phyloP scores from a whole-genome alignment of 2,329 filamentous ascomycete species.

The Aspergillus sp. region DNA sequence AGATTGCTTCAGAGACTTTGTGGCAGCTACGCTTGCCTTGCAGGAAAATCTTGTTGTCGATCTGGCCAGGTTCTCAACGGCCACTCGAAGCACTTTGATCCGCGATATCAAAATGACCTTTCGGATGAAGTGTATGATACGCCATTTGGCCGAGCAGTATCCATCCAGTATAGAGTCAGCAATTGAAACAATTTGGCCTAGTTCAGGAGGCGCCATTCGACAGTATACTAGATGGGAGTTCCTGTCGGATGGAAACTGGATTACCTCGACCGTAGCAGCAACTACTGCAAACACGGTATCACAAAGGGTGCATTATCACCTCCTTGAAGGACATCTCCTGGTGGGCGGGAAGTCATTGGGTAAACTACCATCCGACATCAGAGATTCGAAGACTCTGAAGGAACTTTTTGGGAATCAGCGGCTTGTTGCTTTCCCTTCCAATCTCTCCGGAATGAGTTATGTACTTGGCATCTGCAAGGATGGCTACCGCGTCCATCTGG shows the following conservation, averaged over 20 bases:
- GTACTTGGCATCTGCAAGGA: slow-evolving; percentile 31
- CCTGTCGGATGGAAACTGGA: slow-evolving; percentile 24
- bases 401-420: slow-evolving; percentile 48
- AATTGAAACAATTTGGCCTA: slow-evolving; percentile 39
- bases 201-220: slow-evolving; percentile 14
- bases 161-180: slow-evolving; percentile 24
- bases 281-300: slow-evolving; percentile 18
- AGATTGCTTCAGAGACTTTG: slow-evolving; percentile 20
- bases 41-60: slow-evolving; percentile 42
- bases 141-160: slow-evolving; percentile 24
- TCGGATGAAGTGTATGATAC: slow-evolving; percentile 29
- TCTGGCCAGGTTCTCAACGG: slow-evolving; percentile 24
- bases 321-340: slow-evolving; percentile 42
- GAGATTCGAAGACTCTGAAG: slow-evolving; percentile 35
- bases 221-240: slow-evolving; percentile 16
- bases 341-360: slow-evolving; percentile 44
- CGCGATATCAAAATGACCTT: slow-evolving; percentile 42
- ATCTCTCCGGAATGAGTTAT: slow-evolving; percentile 47
- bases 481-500: slow-evolving; percentile 48
- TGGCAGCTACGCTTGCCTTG: slow-evolving; percentile 37
- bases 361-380: slow-evolving; percentile 47
- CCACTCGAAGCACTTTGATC: slow-evolving; percentile 35
- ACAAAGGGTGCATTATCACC: slow-evolving; percentile 37
- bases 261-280: slow-evolving; percentile 22
- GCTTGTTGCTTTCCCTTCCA: slow-evolving; percentile 47